A percentile compares a stretch with the other conserved stretches of the same genome.
Conservation (phyloP, 805 yeast genomes). For the Metschnikowia orientalis region DNA sequence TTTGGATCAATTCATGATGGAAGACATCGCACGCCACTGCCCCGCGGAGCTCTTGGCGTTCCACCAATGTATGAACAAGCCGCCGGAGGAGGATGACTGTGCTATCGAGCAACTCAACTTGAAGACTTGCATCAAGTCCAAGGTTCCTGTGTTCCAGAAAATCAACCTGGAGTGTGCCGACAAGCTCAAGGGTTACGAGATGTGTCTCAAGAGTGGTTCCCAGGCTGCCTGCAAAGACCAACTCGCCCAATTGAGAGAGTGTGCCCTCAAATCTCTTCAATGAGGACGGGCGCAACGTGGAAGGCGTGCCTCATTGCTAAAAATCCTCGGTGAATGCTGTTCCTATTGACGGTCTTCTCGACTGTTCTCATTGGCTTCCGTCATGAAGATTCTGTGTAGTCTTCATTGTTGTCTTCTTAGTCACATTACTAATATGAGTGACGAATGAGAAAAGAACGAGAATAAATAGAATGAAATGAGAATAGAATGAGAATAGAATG, state of each 20-base stretch:
- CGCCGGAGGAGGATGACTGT: slow-evolving; percentile 51
- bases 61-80: slow-evolving; percentile 65
- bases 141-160: slow-evolving; percentile 68
- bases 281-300: not conserved
- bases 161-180: slow-evolving; percentile 60
- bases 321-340: not conserved
- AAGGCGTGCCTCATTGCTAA: not conserved
- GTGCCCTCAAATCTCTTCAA: slow-evolving; percentile 40
- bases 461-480: too few relatives aligned
- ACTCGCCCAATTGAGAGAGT: slow-evolving; percentile 55
- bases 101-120: slow-evolving; percentile 51
- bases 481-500: too few relatives aligned
- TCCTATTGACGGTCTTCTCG: not conserved
- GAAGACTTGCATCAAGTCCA: slow-evolving; percentile 56
- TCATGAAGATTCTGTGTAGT: not conserved
- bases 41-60: slow-evolving; percentile 69
- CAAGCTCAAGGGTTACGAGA: slow-evolving; percentile 58
- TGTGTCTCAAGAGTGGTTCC: slow-evolving; percentile 50
- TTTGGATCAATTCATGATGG: slow-evolving; percentile 70
- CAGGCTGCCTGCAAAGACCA: slow-evolving; percentile 49
- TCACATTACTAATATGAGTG: slow-evolving; percentile 1
- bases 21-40: slow-evolving; percentile 72
- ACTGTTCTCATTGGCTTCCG: too few relatives aligned
- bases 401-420: slow-evolving; percentile 1
- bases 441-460: too few relatives aligned